These are phyloP conservation scores for Ilex paraguariensis DNA, from an alignment of 305 asterid genomes.

Conservation along the genomic window DNA sequence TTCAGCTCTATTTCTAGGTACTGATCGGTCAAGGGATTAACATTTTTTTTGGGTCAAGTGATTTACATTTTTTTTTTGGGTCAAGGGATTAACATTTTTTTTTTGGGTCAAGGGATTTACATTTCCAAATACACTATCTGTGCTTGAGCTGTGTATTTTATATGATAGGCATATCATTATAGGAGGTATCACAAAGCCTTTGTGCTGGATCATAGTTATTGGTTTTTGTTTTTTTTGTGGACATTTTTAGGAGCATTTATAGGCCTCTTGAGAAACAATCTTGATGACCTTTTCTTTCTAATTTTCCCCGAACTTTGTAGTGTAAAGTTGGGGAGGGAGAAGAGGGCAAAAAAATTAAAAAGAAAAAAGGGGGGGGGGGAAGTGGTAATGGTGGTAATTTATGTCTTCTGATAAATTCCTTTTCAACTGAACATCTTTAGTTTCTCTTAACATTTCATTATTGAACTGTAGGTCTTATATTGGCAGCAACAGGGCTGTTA, in stretches of 20 bases:
- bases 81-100: constrained; percentile 1
- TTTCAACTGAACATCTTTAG: too few species aligned
- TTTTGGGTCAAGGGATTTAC: constrained; percentile 4
- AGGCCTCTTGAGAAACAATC: too few species aligned
- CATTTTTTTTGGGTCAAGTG: constrained; percentile 2
- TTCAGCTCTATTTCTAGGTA: constrained; percentile 82
- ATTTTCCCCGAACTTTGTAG: too few species aligned
- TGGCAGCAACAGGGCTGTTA: constrained; percentile 82
- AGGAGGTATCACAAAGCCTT: neutral
- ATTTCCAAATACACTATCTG: neutral
- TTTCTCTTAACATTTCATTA: too few species aligned
- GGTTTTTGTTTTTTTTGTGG: too few species aligned
- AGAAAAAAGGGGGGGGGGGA: too few species aligned
- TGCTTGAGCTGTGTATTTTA: neutral
- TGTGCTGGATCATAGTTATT: neutral
- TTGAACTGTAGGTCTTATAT: constrained; percentile 55
- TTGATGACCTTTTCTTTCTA: too few species aligned
- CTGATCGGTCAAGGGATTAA: constrained; percentile 3
- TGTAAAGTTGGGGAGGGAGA: too few species aligned
- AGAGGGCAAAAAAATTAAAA: too few species aligned
- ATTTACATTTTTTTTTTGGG: constrained; percentile 7
- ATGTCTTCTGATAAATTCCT: too few species aligned
- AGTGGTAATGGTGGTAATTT: too few species aligned
- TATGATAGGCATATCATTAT: neutral
- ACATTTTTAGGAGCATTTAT: too few species aligned